Percentiles rank a stretch among this genome's conserved stretches.
Conservation (phyloP, 73 alveolate genomes). For the Tetrahymena borealis region DNA sequence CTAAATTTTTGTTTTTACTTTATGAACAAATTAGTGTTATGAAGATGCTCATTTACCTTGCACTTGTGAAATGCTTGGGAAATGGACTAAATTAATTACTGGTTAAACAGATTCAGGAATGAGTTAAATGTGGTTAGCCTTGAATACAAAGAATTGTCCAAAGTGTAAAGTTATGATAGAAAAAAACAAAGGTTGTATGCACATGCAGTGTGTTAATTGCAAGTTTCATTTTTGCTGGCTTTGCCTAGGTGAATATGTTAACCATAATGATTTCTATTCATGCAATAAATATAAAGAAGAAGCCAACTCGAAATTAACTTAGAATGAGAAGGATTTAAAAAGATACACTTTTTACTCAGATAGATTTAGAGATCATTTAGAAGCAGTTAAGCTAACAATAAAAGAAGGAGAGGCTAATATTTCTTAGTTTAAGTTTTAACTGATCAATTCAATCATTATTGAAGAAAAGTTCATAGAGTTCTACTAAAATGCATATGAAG, state of each 20-base stretch:
- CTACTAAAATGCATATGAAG: neutral
- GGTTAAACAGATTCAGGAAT: neutral
- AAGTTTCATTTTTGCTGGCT: constrained; percentile 81
- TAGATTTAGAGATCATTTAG: neutral
- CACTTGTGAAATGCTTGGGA: neutral
- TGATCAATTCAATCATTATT: neutral
- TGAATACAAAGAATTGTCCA: constrained; percentile 55
- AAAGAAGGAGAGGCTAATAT: neutral
- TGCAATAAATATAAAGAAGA: neutral
- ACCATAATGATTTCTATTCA: neutral
- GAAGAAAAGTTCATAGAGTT: neutral
- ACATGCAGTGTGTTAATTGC: constrained; percentile 76
- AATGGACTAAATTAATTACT: neutral
- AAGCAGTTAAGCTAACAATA: neutral
- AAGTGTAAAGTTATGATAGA: constrained; percentile 62
- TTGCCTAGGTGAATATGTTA: constrained; percentile 68
- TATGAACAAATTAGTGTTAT: neutral
- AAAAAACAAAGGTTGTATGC: constrained; percentile 79
- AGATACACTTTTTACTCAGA: neutral
- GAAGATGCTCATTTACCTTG: neutral
- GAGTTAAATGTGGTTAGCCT: neutral
- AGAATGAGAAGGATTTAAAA: neutral
- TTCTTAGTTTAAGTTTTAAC: neutral
- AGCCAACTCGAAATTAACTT: neutral
- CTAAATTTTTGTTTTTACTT: neutral